A percentile compares a stretch with the other conserved stretches of the same genome.
phyloP scores from a whole-genome alignment of 768 basidiomycete species.

The Boletus tomentosulus region DNA sequence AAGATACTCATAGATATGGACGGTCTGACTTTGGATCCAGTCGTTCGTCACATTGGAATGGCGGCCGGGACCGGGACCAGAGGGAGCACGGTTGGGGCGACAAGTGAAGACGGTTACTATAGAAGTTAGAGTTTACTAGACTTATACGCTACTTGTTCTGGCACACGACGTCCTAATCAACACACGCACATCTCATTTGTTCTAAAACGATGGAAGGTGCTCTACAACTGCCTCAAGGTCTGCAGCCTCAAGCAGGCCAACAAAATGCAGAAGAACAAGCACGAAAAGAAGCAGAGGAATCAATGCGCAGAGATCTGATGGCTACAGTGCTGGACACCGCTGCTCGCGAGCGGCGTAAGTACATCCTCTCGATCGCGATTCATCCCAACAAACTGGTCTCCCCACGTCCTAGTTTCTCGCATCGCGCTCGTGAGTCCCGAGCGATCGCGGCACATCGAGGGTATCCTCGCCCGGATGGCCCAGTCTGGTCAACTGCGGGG shows the following conservation, averaged over 20 bases:
- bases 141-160: not conserved
- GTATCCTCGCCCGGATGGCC: constrained; percentile 74
- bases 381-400: no score
- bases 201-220: constrained; percentile 21
- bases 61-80: not conserved
- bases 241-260: constrained; percentile 37
- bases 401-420: constrained; percentile 60
- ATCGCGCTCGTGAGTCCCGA: constrained; percentile 85
- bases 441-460: constrained; percentile 76
- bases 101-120: not conserved
- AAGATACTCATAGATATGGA: not conserved
- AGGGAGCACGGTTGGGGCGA: constrained; percentile 4
- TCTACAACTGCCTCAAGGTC: constrained; percentile 24
- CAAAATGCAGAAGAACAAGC: constrained; percentile 50
- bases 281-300: constrained; percentile 63
- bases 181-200: not conserved
- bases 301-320: constrained; percentile 73
- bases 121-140: not conserved
- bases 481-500: constrained; percentile 78
- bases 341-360: constrained; percentile 76
- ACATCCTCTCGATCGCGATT: not conserved
- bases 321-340: constrained; percentile 71
- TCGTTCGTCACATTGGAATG: constrained; percentile 3
- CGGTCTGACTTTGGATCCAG: constrained; percentile 6
- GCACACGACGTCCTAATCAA: not conserved